Conservation (phyloP, 2,329 filamentous ascomycete species). For the Nannizziopsis arthrosporioides region DNA sequence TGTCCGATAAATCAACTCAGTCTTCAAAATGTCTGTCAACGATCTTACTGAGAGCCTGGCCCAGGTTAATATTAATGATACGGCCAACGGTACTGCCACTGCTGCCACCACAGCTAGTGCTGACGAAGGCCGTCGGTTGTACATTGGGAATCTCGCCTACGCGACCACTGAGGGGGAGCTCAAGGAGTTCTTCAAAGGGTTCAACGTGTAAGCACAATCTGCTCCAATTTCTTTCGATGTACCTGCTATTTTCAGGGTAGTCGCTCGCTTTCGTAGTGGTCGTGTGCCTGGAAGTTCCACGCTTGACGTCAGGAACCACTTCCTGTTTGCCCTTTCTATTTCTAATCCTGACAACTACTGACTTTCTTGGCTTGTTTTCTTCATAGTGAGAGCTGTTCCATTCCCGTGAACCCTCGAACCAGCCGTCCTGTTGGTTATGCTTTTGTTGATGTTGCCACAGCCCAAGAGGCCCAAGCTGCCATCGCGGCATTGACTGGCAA, state of each 20-base stretch:
- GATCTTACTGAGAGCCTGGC: slow-evolving; percentile 57
- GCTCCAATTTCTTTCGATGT: not conserved
- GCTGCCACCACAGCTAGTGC: slow-evolving; percentile 72
- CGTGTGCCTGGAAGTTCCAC: too few species aligned
- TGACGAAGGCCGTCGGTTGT: slow-evolving; percentile 96
- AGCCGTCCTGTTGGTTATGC: slow-evolving; percentile 97
- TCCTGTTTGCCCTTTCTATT: not conserved
- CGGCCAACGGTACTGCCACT: slow-evolving; percentile 48
- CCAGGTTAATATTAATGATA: slow-evolving; percentile 49
- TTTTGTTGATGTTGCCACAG: slow-evolving; percentile 94
- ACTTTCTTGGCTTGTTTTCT: slow-evolving; percentile 5
- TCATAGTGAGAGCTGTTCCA: slow-evolving; percentile 87
- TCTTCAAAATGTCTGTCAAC: slow-evolving; percentile 71
- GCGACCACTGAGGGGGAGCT: slow-evolving; percentile 99
- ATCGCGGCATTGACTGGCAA: slow-evolving; percentile 93
- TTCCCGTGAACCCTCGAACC: slow-evolving; percentile 98
- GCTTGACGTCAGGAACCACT: too few species aligned
- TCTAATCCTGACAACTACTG: slow-evolving; percentile 26
- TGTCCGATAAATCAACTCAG: slow-evolving; percentile 25
- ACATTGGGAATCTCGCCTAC: slow-evolving; percentile 99
- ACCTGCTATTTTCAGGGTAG: not conserved
- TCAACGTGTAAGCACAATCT: slow-evolving; percentile 74
- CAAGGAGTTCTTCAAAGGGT: slow-evolving; percentile 99
- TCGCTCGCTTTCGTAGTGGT: not conserved
- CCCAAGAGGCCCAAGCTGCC: slow-evolving; percentile 86